Evolutionary conservation across 2,329 filamentous ascomycete genomes (phyloP), one percentile per base, ranked within the genome.

Genomic region (Salinomyces thailandicus): DNA sequence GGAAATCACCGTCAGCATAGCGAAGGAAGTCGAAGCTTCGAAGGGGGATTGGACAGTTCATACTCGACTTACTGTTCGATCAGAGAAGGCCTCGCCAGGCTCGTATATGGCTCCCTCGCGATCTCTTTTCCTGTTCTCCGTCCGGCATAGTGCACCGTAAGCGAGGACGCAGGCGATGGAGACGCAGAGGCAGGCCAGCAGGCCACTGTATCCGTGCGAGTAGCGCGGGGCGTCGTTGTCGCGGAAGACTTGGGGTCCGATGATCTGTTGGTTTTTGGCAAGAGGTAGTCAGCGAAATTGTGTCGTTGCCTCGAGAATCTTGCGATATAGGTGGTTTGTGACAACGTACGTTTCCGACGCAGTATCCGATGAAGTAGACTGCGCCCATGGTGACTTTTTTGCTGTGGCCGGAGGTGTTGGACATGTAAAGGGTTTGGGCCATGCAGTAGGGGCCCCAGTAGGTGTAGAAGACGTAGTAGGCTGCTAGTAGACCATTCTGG

Each of bases 231-330:
- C 70, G 37, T 80, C 73, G 5, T 12, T 16, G 17, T 22, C 22
- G 12, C 33, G 20, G 33, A 35, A 35, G 5, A 35, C 20, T 18
- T 35, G 33, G n/a, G 33, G 33, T 13, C 33, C 33, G 17, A 35
- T 29, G 8, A 35, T 35, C 31, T 33, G 31, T 20, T 7, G 0
- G 66, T 57, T 33, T 69, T 68, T 54, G 77, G 79, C 58, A 79
- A 78, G 54, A 78, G 77, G 0, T 76, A 75, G 0, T 74, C 71
- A 4, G 66, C 67, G 28, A n/a, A n/a, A n/a, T n/a, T n/a, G n/a
- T n/a, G n/a, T n/a, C n/a, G n/a, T n/a, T n/a, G n/a, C n/a, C n/a
- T n/a, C n/a, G n/a, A n/a, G n/a, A n/a, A n/a, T n/a, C n/a, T n/a
- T n/a, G n/a, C n/a, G n/a, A n/a, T n/a, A n/a, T n/a, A n/a, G n/a